Evolutionary conservation across 441 rosid species (phyloP).

Genomic region (Isatis lusitanica): DNA sequence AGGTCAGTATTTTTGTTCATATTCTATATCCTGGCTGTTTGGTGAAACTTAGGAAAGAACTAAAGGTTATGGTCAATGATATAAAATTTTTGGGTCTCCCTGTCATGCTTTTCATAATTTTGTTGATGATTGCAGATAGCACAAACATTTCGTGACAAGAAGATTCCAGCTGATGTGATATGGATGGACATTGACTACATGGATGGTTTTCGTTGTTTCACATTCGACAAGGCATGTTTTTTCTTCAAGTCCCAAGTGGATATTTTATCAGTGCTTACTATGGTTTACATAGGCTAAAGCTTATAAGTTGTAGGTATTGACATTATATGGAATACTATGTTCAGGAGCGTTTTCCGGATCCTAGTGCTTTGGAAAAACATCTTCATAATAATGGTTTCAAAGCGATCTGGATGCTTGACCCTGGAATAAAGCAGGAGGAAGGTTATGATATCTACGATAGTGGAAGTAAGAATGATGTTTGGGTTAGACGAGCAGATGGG

Average conservation of each 20-base stretch:
- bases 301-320: conserved; percentile 12
- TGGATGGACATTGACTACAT: conserved; percentile 99
- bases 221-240: conserved; percentile 75
- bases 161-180: conserved; percentile 86
- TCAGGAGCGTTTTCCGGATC: conserved; percentile 75
- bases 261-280: neutral
- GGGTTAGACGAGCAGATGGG: conserved; percentile 76
- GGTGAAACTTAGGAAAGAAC: conserved; percentile 6
- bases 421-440: conserved; percentile 84
- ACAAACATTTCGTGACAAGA: conserved; percentile 76
- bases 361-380: conserved; percentile 58
- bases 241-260: neutral
- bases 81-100: neutral
- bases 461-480: conserved; percentile 63
- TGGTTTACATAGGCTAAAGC: neutral
- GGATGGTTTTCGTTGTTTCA: conserved; percentile 99
- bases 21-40: conserved; percentile 1
- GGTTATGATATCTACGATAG: conserved; percentile 73
- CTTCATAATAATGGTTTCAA: conserved; percentile 75
- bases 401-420: conserved; percentile 98
- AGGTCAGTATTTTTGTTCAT: conserved; percentile 51
- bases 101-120: conserved; percentile 9
- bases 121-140: conserved; percentile 56
- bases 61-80: neutral
- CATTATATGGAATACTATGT: conserved; percentile 23